Evolutionary conservation across 495 filamentous ascomycete genomes (phyloP), one percentile per base, ranked within the genome.

Genomic region (Hamigera avellanea): DNA sequence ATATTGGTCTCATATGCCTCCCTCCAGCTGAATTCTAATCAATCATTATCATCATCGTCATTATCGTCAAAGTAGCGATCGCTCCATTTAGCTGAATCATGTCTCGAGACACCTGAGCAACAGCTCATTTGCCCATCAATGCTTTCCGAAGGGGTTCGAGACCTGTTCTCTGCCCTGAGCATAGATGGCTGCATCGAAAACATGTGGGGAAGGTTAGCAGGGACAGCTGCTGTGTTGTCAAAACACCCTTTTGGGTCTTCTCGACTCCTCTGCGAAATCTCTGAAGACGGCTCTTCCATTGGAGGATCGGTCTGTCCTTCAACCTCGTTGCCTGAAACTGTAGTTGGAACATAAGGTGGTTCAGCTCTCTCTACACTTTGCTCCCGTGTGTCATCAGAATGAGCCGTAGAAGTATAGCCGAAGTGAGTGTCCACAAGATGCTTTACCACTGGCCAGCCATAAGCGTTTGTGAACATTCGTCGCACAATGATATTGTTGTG

Each of bases 401-500:
- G 63, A 2, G 79, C 74, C 2, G 64, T 56, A 26, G 73, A 72
- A 0, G 69, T 72, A 44, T 84, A 75, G 29, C 75, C 78, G 48
- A 98, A 98, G 50, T 98, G 91, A 0, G 85, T 86, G 50, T 95
- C 87, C 30, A 88, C 83, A 2, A 96, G 61, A 53, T 98, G 91
- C 52, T 94, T 83, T 32, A 95, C 67, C 4, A 98, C 91, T 0
- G 89, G 88, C 91, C 91, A 98, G 2, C 91, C 91, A 49, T 94
- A 94, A 0, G 91, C 91, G 53, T 98, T 98, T 39, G 87, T 81
- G 46, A 98, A 96, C 75, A 83, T 89, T 19, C 91, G 78, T 17
- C 91, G 80, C 14, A 98, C 91, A 40, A 95, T 81, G 39, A 98
- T 89, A 53, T 98, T 98, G 58, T 98, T 98, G 57, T 98, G 91